These are phyloP conservation scores for Boehmeria nivea DNA, from an alignment of 306 rosid genomes.

Conservation along the genomic window DNA sequence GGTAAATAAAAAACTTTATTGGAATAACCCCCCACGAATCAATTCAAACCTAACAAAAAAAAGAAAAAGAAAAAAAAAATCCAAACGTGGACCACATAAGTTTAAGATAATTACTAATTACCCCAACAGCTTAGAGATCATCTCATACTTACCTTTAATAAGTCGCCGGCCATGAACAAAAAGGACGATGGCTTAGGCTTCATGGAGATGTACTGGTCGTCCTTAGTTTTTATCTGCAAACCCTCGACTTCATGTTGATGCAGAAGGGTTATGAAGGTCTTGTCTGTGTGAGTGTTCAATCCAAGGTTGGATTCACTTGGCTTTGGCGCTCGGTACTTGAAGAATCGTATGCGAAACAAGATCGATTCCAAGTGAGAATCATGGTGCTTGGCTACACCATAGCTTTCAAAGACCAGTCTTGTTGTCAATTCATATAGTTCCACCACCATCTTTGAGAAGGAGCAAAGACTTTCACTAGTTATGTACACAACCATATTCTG, in stretches of 20 bases:
- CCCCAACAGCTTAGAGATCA: too few relatives aligned
- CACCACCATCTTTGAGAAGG: slow-evolving; percentile 24
- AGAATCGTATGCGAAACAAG: slow-evolving; percentile 23
- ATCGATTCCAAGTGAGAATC: slow-evolving; percentile 16
- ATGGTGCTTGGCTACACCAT: slow-evolving; percentile 18
- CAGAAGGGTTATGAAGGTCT: slow-evolving; percentile 27
- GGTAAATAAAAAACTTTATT: too few relatives aligned
- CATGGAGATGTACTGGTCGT: slow-evolving; percentile 23
- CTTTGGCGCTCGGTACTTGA: slow-evolving; percentile 21
- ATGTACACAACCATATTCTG: too few relatives aligned
- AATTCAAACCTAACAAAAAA: not conserved
- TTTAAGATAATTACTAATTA: too few relatives aligned
- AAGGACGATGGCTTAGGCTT: slow-evolving; percentile 20
- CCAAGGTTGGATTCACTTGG: slow-evolving; percentile 23
- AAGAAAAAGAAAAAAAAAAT: not conserved
- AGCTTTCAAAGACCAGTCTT: slow-evolving; percentile 34
- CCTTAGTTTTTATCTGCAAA: slow-evolving; percentile 28
- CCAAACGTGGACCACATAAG: too few relatives aligned
- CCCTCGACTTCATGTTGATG: slow-evolving; percentile 26
- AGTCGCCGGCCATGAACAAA: slow-evolving; percentile 32
- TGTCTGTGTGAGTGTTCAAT: slow-evolving; percentile 26
- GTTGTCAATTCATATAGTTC: slow-evolving; percentile 24
- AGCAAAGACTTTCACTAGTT: slow-evolving; percentile 19
- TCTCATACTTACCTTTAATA: slow-evolving; percentile 23
- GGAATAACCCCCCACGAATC: too few relatives aligned